Evolutionary conservation across 2,329 filamentous ascomycete genomes (phyloP).

Genomic region (Tolypocladium endophyticum): DNA sequence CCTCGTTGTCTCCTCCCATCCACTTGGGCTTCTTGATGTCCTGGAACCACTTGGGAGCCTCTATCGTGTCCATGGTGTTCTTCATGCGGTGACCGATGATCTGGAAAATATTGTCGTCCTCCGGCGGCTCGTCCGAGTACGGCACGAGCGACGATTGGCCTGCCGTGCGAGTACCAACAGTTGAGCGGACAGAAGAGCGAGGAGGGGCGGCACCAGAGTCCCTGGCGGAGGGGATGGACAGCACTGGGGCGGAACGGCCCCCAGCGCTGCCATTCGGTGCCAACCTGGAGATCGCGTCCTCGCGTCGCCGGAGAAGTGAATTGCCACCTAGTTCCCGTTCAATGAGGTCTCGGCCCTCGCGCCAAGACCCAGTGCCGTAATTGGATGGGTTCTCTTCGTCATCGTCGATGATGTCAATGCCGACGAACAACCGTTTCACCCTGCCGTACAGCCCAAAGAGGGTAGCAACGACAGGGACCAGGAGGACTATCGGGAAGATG

Average conservation of each 20-base stretch:
- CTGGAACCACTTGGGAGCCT: slow-evolving; percentile 73
- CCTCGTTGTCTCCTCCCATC: slow-evolving; percentile 55
- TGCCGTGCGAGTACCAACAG: slow-evolving; percentile 14
- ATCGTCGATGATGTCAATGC: slow-evolving; percentile 62
- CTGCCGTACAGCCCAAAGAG: slow-evolving; percentile 84
- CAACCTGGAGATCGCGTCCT: slow-evolving; percentile 27
- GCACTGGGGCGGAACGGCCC: slow-evolving; percentile 31
- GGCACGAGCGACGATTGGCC: slow-evolving; percentile 14
- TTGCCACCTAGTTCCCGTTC: slow-evolving; percentile 70
- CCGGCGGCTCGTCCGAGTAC: slow-evolving; percentile 41
- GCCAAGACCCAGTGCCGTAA: slow-evolving; percentile 76
- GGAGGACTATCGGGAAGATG: slow-evolving; percentile 78
- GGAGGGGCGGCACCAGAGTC: slow-evolving; percentile 22
- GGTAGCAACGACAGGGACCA: slow-evolving; percentile 76
- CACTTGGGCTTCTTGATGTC: slow-evolving; percentile 72
- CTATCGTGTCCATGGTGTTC: slow-evolving; percentile 82
- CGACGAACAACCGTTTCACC: slow-evolving; percentile 71
- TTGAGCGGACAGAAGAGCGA: slow-evolving; percentile 30
- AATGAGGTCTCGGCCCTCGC: slow-evolving; percentile 83
- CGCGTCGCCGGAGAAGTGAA: slow-evolving; percentile 39
- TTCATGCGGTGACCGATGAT: slow-evolving; percentile 75
- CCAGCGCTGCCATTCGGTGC: slow-evolving; percentile 13
- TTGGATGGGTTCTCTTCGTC: slow-evolving; percentile 52
- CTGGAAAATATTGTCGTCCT: slow-evolving; percentile 75
- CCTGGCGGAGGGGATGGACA: slow-evolving; percentile 34